A percentile compares a stretch with the other conserved stretches of the same genome.
These are phyloP conservation scores for Xylaria nigripes DNA, from an alignment of 495 filamentous ascomycete species.

Conservation along the genomic window DNA sequence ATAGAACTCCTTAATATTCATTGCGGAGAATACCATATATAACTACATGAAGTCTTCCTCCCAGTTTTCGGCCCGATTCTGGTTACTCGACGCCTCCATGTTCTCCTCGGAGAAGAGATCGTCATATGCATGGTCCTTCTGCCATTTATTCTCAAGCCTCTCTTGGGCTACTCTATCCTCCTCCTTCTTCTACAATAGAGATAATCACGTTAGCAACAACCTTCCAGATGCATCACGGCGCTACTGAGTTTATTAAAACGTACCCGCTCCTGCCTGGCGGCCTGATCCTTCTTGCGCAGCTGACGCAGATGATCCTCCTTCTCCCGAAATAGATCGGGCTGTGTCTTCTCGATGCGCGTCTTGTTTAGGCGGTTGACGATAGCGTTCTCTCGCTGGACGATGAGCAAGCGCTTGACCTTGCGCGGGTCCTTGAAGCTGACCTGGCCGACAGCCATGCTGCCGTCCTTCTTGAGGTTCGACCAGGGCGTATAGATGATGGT, in stretches of 20 bases:
- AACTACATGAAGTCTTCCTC: constrained; percentile 67
- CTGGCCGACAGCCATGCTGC: constrained; percentile 92
- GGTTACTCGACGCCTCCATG: constrained; percentile 57
- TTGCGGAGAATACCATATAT: background rate
- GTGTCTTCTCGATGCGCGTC: constrained; percentile 71
- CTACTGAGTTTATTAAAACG: constrained; percentile 15
- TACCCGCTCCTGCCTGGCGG: constrained; percentile 56
- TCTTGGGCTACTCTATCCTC: constrained; percentile 73
- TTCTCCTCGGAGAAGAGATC: constrained; percentile 66
- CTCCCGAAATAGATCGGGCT: constrained; percentile 70
- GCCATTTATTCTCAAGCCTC: constrained; percentile 77
- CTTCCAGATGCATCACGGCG: background rate
- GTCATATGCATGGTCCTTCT: constrained; percentile 93
- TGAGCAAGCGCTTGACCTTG: constrained; percentile 70
- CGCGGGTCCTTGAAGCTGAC: constrained; percentile 90
- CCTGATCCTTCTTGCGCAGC: constrained; percentile 61
- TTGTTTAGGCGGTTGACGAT: constrained; percentile 97
- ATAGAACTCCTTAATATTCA: background rate
- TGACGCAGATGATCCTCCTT: constrained; percentile 65
- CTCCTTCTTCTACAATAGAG: constrained; percentile 54
- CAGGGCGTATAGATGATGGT: constrained; percentile 96
- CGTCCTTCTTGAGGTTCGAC: constrained; percentile 93
- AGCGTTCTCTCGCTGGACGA: constrained; percentile 68
- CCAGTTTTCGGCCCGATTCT: constrained; percentile 53
- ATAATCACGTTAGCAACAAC: background rate